These are phyloP conservation scores for Staphylotrichum longicolle DNA, from an alignment of 495 filamentous ascomycete species.

Conservation along the genomic window DNA sequence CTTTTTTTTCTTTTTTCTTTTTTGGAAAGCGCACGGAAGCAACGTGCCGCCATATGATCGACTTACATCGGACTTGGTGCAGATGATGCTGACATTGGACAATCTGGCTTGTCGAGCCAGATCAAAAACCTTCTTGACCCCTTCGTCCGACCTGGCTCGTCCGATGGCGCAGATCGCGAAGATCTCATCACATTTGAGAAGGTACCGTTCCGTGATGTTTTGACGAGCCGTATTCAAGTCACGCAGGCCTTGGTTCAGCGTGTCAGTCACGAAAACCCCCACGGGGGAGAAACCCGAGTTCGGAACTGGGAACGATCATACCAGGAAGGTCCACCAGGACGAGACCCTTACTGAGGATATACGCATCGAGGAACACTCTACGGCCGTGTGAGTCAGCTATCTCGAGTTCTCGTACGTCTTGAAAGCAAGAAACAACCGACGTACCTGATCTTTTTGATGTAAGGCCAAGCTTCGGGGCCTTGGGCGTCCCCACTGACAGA, in stretches of 20 bases:
- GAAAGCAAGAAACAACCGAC: neutral
- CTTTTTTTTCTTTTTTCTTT: no score
- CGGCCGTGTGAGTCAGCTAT: neutral
- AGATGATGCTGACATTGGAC: conserved; percentile 41
- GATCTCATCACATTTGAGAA: conserved; percentile 40
- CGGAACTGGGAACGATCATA: neutral
- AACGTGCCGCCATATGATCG: neutral
- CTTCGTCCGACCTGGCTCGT: conserved; percentile 35
- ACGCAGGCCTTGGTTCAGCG: conserved; percentile 27
- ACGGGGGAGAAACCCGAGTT: neutral
- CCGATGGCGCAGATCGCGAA: conserved; percentile 36
- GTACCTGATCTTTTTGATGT: conserved; percentile 40
- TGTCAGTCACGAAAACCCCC: neutral
- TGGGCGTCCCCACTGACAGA: conserved; percentile 25
- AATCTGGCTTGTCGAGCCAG: conserved; percentile 34
- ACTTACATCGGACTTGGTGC: conserved; percentile 41
- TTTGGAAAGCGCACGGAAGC: neutral
- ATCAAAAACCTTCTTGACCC: conserved; percentile 36
- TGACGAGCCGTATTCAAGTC: conserved; percentile 40
- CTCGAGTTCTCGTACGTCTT: neutral
- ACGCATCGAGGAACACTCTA: conserved; percentile 37
- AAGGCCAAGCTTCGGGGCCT: conserved; percentile 34
- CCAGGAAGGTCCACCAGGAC: conserved; percentile 41
- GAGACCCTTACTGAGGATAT: conserved; percentile 41
- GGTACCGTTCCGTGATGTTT: conserved; percentile 41